These are phyloP conservation scores for Apium graveolens DNA, from an alignment of 129 eudicot species.

Conservation along the genomic window DNA sequence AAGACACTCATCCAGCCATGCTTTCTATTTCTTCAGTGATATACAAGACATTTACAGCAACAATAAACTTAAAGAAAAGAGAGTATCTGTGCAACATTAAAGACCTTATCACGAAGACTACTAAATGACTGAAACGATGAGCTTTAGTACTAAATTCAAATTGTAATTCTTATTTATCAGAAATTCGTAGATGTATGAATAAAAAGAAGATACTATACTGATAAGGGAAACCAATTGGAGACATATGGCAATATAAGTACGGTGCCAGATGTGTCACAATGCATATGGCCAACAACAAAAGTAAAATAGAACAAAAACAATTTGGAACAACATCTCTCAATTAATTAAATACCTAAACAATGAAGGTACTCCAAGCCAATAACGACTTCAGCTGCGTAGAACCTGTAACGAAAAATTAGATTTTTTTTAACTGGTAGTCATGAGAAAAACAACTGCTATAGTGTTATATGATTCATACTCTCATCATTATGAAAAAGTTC, in stretches of 20 bases:
- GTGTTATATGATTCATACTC: neutral
- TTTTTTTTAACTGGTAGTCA: neutral
- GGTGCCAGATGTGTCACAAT: neutral
- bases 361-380: slow-evolving; percentile 97
- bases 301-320: neutral
- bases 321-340: neutral
- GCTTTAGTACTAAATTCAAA: neutral
- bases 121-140: neutral
- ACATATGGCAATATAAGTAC: neutral
- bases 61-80: neutral
- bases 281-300: neutral
- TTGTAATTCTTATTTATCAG: neutral
- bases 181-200: neutral
- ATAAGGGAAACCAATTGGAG: neutral
- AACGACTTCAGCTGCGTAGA: slow-evolving; percentile 93
- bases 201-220: neutral
- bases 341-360: slow-evolving; percentile 65
- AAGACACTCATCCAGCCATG: neutral
- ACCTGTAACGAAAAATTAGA: slow-evolving; percentile 38
- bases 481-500: neutral
- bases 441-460: neutral
- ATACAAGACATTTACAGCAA: neutral
- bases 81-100: neutral
- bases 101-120: neutral
- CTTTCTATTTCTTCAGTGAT: neutral